A percentile compares a stretch with the other conserved stretches of the same genome.
Conservation (phyloP, 1,284 basidiomycete genomes). For the Ganoderma resinaceum region DNA sequence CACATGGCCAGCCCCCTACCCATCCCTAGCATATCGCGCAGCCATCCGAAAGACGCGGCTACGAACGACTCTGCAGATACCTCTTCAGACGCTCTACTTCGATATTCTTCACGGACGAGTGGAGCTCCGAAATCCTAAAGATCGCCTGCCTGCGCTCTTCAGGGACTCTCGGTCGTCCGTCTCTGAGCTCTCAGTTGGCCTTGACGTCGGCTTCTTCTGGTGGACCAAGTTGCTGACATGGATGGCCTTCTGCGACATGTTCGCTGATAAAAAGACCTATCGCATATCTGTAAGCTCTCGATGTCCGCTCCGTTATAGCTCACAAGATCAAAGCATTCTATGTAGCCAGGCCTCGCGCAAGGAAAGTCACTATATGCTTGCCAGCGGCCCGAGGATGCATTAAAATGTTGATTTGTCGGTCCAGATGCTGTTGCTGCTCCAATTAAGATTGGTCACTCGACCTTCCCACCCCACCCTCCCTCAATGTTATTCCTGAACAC, state of each 20-base stretch:
- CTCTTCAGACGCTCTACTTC: constrained; percentile 17
- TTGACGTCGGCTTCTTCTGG: constrained; percentile 39
- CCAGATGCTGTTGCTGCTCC: background rate
- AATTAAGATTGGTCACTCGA: background rate
- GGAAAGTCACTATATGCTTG: constrained; percentile 3
- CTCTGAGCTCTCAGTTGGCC: constrained; percentile 32
- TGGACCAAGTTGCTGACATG: constrained; percentile 37
- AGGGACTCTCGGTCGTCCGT: constrained; percentile 18
- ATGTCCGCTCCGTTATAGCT: background rate
- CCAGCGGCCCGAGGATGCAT: no score
- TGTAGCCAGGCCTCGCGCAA: background rate
- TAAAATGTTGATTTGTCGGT: background rate
- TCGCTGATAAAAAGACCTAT: no score
- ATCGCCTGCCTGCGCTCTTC: constrained; percentile 40
- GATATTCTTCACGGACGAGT: constrained; percentile 36
- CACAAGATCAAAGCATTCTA: background rate
- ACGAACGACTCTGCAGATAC: constrained; percentile 27
- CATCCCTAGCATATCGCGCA: constrained; percentile 35
- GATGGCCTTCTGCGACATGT: constrained; percentile 28
- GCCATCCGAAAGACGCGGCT: constrained; percentile 3
- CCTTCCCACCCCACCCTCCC: constrained; percentile 5
- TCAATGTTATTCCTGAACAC: constrained; percentile 22
- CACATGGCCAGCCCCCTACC: constrained; percentile 44
- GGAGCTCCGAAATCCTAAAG: constrained; percentile 42
- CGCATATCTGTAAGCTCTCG: background rate